Evolutionary conservation across 2,329 filamentous ascomycete genomes (phyloP).

Genomic region (Chalara sp.): DNA sequence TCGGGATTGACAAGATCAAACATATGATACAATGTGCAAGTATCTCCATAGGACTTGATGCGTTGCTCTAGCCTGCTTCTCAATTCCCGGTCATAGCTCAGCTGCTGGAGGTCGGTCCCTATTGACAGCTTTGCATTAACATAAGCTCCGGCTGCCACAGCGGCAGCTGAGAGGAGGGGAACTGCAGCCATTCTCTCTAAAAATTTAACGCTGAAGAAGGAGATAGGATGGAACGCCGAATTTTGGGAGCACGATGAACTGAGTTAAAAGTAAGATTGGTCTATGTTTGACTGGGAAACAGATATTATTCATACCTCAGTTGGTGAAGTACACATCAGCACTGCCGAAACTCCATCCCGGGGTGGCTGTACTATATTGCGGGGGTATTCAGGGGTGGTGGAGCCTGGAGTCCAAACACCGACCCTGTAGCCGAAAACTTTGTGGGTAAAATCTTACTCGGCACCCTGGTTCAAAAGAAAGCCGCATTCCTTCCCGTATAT

Average conservation of each 20-base stretch:
- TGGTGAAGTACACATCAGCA: no score
- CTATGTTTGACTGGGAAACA: no score
- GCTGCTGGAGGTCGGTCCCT: constrained; percentile 30
- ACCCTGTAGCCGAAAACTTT: no score
- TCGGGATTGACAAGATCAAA: constrained; percentile 33
- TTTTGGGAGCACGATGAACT: no score
- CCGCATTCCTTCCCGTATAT: background rate
- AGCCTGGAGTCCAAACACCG: no score
- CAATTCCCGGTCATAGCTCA: constrained; percentile 29
- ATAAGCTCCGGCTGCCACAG: constrained; percentile 31
- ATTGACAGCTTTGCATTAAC: constrained; percentile 36
- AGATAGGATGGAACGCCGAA: no score
- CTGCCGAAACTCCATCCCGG: no score
- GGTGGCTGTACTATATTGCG: no score
- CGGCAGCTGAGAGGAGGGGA: constrained; percentile 10
- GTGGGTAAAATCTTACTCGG: no score
- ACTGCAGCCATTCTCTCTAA: background rate
- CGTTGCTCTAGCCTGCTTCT: constrained; percentile 28
- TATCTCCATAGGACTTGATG: constrained; percentile 31
- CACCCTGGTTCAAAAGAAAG: background rate
- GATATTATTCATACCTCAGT: no score
- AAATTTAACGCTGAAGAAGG: background rate
- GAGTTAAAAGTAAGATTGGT: background rate
- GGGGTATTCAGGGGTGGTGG: no score
- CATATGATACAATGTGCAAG: constrained; percentile 34